Base-by-base conservation (phyloP, 495 filamentous ascomycete genomes). In the Penicillium atrosanguineum region DNA sequence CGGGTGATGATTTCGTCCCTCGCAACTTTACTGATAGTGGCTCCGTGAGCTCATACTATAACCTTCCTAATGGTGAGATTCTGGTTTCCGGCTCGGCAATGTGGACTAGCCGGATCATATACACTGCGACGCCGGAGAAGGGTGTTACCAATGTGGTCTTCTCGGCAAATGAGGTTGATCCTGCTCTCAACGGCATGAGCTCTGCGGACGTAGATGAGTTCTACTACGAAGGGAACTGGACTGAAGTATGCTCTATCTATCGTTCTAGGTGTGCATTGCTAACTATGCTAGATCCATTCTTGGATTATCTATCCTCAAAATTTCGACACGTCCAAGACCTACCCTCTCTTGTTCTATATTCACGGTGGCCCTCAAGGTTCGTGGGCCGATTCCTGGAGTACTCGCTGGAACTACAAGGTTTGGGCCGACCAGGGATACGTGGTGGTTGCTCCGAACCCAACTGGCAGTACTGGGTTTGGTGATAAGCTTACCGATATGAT, bases 371-470 rank as follows among this genome's bases (percentile, higher is more conserved):
- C 80, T 15, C 79, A 82, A 60, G 67, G 73, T 28, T 66, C 72
- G 14, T 79, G 75, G 71, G 58, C 49, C 15, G 71, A 82, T 59
- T 70, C 64, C 18, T 83, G 80, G 80, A 74, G 68, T 49, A 75
- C 62, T 6, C 63, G 76, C 2, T 82, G 77, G 75, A 82, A 81
- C 55, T 68, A 64, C 28, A 77, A 76, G 49, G 71, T 78, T 44
- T 81, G 74, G 52, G 80, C 80, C 15, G 80, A 83, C 48, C 79
- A 83, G 61, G 80, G 79, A 39, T 83, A 82, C 53, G 72, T 83
- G 40, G 79, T 82, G 20, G 65, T 82, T 44, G 71, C 72, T 2
- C 79, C 79, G 0, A 83, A 83, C 53, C 74, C 75, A 0, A 81
- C 80, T 9, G 80, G 78, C 28, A 73, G 68, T 50, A 73, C 75